A percentile compares a stretch with the other conserved stretches of the same genome.
Evolutionary conservation across 768 basidiomycete genomes (phyloP).

Genomic region (Hygrocybe punicea): DNA sequence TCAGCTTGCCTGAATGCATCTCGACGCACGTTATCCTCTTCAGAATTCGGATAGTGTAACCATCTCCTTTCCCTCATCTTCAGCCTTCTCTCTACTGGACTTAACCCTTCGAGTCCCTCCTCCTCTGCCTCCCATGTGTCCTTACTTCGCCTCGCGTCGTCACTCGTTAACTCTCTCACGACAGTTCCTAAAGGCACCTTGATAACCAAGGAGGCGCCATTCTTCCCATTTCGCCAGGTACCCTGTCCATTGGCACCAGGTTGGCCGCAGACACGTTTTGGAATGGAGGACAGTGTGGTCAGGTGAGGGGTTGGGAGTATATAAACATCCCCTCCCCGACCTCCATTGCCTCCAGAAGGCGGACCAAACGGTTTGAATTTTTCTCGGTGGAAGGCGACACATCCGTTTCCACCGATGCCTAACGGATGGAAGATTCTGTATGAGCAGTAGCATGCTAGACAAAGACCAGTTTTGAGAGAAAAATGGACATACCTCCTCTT

Average conservation of each 20-base stretch:
- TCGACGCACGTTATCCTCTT: conserved; percentile 58
- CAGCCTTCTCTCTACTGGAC: conserved; percentile 46
- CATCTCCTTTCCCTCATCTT: conserved; percentile 65
- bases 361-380: conserved; percentile 81
- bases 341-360: conserved; percentile 92
- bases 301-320: conserved; percentile 74
- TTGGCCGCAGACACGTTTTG: conserved; percentile 62
- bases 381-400: conserved; percentile 90
- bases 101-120: conserved; percentile 50
- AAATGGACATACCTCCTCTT: conserved; percentile 55
- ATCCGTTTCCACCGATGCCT: conserved; percentile 89
- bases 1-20: conserved; percentile 74
- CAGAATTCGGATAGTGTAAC: conserved; percentile 74
- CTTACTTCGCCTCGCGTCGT: conserved; percentile 60
- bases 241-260: conserved; percentile 75
- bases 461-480: neutral
- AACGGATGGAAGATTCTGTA: conserved; percentile 1
- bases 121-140: conserved; percentile 76
- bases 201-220: conserved; percentile 68
- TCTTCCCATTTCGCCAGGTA: conserved; percentile 81
- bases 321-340: conserved; percentile 83
- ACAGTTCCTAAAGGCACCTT: conserved; percentile 89
- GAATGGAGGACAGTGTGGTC: conserved; percentile 71
- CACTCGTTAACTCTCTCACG: conserved; percentile 67
- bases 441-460: conserved; percentile 1